phyloP scores from a whole-genome alignment of 805 yeast genomes.

The Priceomyces melissophilus region DNA sequence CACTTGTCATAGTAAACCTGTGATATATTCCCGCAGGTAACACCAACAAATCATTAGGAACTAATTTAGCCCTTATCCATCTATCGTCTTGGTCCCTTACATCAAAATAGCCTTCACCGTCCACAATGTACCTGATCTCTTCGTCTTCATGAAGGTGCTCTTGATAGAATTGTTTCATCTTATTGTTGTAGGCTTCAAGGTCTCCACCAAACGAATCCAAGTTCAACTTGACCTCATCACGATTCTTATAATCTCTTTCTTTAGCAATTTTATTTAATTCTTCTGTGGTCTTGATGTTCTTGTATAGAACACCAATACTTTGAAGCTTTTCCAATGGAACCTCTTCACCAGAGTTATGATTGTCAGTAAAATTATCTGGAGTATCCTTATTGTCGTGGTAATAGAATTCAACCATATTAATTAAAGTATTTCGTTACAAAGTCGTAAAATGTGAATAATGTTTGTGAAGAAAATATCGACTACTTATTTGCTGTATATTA shows the following conservation, averaged over 20 bases:
- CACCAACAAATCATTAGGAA: constrained; percentile 62
- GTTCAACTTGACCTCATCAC: constrained; percentile 67
- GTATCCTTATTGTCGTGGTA: constrained; percentile 61
- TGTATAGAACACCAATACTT: constrained; percentile 67
- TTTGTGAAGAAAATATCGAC: too few relatives aligned
- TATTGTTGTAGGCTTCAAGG: constrained; percentile 50
- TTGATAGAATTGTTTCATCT: constrained; percentile 65
- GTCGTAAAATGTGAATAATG: too few relatives aligned
- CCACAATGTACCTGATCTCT: constrained; percentile 85
- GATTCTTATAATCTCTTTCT: constrained; percentile 71
- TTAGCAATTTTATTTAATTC: constrained; percentile 65
- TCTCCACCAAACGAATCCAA: constrained; percentile 61
- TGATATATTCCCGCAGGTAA: constrained; percentile 94
- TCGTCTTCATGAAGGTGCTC: constrained; percentile 97
- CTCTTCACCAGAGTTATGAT: constrained; percentile 65
- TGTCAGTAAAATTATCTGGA: constrained; percentile 56
- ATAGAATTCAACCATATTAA: constrained; percentile 43
- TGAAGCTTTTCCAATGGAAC: constrained; percentile 51
- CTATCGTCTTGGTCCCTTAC: constrained; percentile 58
- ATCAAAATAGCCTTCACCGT: constrained; percentile 91
- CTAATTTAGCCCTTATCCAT: constrained; percentile 77
- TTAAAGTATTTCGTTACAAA: background rate
- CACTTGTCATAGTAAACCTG: constrained; percentile 73
- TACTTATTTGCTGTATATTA: too few relatives aligned
- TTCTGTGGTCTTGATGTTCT: constrained; percentile 44